Evolutionary conservation across 192 early-diverging fungal genomes (phyloP).

Genomic region (Dissophora globulifera): DNA sequence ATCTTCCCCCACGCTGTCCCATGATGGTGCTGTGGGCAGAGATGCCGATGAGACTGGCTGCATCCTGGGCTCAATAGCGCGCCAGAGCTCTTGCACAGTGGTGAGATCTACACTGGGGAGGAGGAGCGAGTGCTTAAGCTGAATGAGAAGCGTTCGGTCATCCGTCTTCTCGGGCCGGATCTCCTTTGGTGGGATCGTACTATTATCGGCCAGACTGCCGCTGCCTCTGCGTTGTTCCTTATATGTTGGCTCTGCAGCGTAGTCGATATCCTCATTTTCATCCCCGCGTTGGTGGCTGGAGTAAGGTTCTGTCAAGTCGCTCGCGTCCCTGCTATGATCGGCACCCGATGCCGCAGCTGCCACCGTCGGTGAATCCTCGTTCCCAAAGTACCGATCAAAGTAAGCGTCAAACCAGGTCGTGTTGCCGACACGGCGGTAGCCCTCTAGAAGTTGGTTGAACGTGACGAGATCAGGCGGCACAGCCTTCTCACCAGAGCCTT

Average conservation of each 20-base stretch:
- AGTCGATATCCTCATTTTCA: background rate
- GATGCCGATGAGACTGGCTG: background rate
- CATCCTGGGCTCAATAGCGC: slow-evolving; percentile 10
- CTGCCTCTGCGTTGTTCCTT: too few relatives aligned
- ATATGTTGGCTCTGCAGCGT: background rate
- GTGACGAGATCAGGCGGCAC: slow-evolving; percentile 38
- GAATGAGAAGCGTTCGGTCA: slow-evolving; percentile 35
- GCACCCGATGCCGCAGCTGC: too few relatives aligned
- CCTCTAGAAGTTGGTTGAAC: slow-evolving; percentile 44
- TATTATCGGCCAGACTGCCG: background rate
- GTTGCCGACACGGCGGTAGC: slow-evolving; percentile 40
- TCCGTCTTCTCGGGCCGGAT: slow-evolving; percentile 17
- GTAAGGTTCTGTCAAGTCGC: too few relatives aligned
- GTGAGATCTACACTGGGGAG: slow-evolving; percentile 12
- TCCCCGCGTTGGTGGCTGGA: background rate
- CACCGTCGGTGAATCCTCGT: background rate
- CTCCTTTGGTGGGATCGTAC: background rate
- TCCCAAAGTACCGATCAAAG: slow-evolving; percentile 41
- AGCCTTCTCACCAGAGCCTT: slow-evolving; percentile 2
- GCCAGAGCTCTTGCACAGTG: slow-evolving; percentile 39
- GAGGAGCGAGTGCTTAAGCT: slow-evolving; percentile 33
- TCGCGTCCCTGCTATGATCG: too few relatives aligned
- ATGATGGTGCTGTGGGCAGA: background rate
- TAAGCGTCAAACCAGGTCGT: slow-evolving; percentile 37
- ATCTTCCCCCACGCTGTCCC: too few relatives aligned